Evolutionary conservation across 2,329 filamentous ascomycete species (phyloP).

Genomic region (Trichoderma arundinaceum): DNA sequence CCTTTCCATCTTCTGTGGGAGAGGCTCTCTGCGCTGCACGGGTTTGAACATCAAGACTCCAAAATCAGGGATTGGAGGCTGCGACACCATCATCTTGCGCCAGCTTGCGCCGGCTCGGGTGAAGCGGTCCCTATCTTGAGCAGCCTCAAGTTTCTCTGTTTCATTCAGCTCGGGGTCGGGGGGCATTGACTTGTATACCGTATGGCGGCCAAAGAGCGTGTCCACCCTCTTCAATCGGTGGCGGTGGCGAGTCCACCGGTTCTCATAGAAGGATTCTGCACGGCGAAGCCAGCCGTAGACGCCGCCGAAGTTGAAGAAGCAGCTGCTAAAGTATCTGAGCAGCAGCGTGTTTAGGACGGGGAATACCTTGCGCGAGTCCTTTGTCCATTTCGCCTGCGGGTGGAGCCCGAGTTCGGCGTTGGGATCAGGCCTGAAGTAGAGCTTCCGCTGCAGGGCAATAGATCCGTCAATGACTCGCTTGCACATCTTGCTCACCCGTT

Average conservation of each 20-base stretch:
- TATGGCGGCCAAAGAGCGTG: neutral
- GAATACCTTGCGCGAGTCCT: neutral
- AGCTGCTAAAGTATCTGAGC: neutral
- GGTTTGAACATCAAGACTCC: slow-evolving; percentile 3
- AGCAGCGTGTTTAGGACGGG: slow-evolving; percentile 5
- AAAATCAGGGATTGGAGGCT: slow-evolving; percentile 17
- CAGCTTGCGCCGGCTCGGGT: slow-evolving; percentile 16
- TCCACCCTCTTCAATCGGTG: neutral
- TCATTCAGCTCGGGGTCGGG: neutral
- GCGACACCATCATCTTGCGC: slow-evolving; percentile 16
- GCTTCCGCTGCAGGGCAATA: slow-evolving; percentile 3
- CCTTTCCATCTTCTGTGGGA: neutral
- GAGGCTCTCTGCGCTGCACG: too few relatives aligned
- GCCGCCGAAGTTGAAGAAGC: slow-evolving; percentile 4
- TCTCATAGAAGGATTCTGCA: slow-evolving; percentile 13
- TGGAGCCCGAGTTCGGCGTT: neutral
- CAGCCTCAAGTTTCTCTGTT: neutral
- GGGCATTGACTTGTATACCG: neutral
- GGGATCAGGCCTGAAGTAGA: neutral
- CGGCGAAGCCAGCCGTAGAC: slow-evolving; percentile 14
- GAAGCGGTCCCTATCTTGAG: slow-evolving; percentile 1
- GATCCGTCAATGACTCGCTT: slow-evolving; percentile 4
- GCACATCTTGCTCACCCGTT: slow-evolving; percentile 3
- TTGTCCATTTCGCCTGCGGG: neutral
- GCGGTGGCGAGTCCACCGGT: slow-evolving; percentile 2